Conservation (phyloP, 768 basidiomycete genomes). For the Exsudoporus frostii region DNA sequence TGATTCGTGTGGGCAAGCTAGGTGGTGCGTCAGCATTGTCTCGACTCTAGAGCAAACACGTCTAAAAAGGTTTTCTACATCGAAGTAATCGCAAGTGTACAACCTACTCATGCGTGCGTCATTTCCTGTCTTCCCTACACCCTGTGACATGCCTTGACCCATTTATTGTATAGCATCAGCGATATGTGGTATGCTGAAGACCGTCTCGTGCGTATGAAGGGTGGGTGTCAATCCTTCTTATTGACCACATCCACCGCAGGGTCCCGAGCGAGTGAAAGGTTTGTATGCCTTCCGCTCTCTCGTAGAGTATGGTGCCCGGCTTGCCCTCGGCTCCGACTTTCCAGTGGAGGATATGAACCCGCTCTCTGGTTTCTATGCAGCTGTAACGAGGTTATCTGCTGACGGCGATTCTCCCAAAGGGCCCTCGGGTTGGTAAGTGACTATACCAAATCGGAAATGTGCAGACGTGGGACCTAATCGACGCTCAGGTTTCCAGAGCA, state of each 20-base stretch:
- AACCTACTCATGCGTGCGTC: conserved; percentile 82
- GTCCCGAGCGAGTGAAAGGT: conserved; percentile 77
- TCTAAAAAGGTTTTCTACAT: background rate
- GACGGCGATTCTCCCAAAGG: conserved; percentile 80
- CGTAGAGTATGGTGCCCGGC: conserved; percentile 58
- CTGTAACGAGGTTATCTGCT: conserved; percentile 68
- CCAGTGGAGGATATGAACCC: conserved; percentile 89
- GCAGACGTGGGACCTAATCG: background rate
- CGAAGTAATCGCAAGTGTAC: conserved; percentile 84
- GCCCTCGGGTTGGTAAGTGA: conserved; percentile 69
- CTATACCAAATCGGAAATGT: background rate
- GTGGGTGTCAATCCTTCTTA: background rate
- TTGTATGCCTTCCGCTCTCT: conserved; percentile 86
- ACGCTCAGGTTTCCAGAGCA: conserved; percentile 75
- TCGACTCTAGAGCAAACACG: background rate
- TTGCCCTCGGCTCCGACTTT: conserved; percentile 85
- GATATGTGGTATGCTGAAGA: conserved; percentile 91
- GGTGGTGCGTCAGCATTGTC: conserved; percentile 52
- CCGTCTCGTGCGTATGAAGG: conserved; percentile 54
- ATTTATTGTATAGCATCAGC: conserved; percentile 47
- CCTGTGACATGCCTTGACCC: background rate
- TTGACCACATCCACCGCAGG: conserved; percentile 38
- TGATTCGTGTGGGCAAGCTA: conserved; percentile 70
- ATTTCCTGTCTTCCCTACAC: background rate
- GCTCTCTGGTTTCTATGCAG: conserved; percentile 83